Evolutionary conservation across 1,139 yeast genomes (phyloP), one percentile per base, ranked within the genome.

Genomic region (Arxiozyma bovina): DNA sequence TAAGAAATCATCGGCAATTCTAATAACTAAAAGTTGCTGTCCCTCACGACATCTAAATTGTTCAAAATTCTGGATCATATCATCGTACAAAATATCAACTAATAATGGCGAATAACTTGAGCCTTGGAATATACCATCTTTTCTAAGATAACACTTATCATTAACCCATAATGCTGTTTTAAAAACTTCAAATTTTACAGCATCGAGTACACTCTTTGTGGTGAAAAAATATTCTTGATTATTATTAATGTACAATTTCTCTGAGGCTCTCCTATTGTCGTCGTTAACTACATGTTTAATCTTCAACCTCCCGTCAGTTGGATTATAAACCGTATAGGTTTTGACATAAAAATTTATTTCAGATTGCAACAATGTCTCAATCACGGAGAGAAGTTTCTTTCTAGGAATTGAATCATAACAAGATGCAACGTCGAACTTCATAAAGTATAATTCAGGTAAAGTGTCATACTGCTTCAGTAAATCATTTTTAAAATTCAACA

Each of bases 1-100:
- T 43, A 93, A 66, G 63, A 93, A 93, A 67, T 93, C 99, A 69
- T 93, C 99, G 0, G 90, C 96, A 34, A 87, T 70, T 54, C 97
- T 72, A 12, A 89, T 59, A 0, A 89, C 66, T 2, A 77, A 58
- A 3, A 79, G 73, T 1, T 73, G 57, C 11, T 55, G 53, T 7
- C 61, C 57, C 0, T 58, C 56, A 1, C 63, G 54, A 0, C 63
- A 57, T 1, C 72, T 53, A 57, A 75, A 75, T 1, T 62, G 58
- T n/a, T 78, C 72, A 43, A 74, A 63, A 8, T 73, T 66, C n/a
- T 75, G 74, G 2, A 87, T 79, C 51, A 91, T 67, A 9, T 78
- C 75, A 60, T 86, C 87, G 62, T 87, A 86, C 0, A 87, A 80
- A 5, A 90, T 64, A 60, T 90, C 88, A 60, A 96, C 90, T 43